A percentile compares a stretch with the other conserved stretches of the same genome.
These are phyloP conservation scores for Allium sativum DNA, from an alignment of 106 monocot species.

Conservation along the genomic window DNA sequence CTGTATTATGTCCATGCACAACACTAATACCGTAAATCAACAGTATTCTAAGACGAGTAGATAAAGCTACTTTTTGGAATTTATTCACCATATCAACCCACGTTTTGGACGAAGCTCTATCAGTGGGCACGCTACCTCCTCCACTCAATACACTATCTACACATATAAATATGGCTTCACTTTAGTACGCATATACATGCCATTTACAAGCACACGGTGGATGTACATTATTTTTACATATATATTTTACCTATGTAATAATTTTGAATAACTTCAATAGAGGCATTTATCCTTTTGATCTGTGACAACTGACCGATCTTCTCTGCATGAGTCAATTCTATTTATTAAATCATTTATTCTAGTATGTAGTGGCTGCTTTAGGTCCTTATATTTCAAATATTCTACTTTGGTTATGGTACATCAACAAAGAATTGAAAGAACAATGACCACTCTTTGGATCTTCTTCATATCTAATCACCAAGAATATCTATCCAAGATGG, in stretches of 20 bases:
- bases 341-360: slow-evolving; percentile 22
- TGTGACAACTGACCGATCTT: slow-evolving; percentile 43
- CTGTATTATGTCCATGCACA: slow-evolving; percentile 16
- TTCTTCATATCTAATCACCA: background rate
- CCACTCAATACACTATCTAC: slow-evolving; percentile 19
- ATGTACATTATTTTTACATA: too few species aligned
- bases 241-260: slow-evolving; percentile 14
- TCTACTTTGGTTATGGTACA: slow-evolving; percentile 9
- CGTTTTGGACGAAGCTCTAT: slow-evolving; percentile 4
- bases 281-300: slow-evolving; percentile 23
- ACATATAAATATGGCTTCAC: background rate
- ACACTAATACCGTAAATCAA: slow-evolving; percentile 20
- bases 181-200: too few species aligned
- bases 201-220: too few species aligned
- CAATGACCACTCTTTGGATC: background rate
- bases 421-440: slow-evolving; percentile 17
- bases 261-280: slow-evolving; percentile 12
- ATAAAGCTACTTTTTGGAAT: slow-evolving; percentile 14
- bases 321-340: slow-evolving; percentile 36
- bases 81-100: slow-evolving; percentile 24
- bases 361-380: slow-evolving; percentile 17
- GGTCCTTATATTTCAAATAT: slow-evolving; percentile 30
- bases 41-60: slow-evolving; percentile 11
- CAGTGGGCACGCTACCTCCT: slow-evolving; percentile 14
- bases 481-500: too few species aligned